A percentile compares a stretch with the other conserved stretches of the same genome.
phyloP scores from a whole-genome alignment of 768 basidiomycete species.

The Agrocybe praecox region DNA sequence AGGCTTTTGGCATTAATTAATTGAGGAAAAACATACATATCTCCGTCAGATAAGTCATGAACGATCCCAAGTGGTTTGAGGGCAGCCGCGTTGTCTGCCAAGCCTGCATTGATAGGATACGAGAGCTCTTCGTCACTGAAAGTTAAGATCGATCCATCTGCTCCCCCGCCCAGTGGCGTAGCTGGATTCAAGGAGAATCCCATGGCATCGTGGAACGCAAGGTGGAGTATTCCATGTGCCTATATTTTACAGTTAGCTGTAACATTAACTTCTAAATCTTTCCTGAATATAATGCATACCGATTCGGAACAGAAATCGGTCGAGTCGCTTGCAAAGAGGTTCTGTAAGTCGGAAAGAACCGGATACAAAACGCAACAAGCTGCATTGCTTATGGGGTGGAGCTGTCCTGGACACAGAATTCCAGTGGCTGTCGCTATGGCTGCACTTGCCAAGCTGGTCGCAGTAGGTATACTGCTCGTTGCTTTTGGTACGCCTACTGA shows the following conservation, averaged over 20 bases:
- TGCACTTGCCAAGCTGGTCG: too few species aligned
- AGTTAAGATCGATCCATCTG: not conserved
- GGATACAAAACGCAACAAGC: not conserved
- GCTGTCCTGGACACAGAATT: too few species aligned
- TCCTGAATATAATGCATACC: not conserved
- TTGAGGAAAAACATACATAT: too few species aligned
- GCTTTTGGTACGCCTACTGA: too few species aligned
- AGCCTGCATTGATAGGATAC: not conserved
- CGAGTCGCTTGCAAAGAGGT: not conserved
- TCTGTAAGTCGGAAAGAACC: not conserved
- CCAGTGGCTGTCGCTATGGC: too few species aligned
- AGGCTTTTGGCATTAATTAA: too few species aligned
- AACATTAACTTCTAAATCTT: too few species aligned
- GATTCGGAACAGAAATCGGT: not conserved
- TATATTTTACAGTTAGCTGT: not conserved
- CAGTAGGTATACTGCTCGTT: too few species aligned
- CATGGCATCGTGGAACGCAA: not conserved
- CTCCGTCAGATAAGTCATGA: too few species aligned
- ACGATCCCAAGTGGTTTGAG: too few species aligned
- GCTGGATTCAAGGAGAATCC: not conserved
- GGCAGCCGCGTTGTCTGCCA: not conserved
- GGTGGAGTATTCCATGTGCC: not conserved
- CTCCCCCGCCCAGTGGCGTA: not conserved
- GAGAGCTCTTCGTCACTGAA: not conserved
- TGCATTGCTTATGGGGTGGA: not conserved